Conservation (phyloP, 2,329 filamentous ascomycete genomes). For the Talaromyces sp. region DNA sequence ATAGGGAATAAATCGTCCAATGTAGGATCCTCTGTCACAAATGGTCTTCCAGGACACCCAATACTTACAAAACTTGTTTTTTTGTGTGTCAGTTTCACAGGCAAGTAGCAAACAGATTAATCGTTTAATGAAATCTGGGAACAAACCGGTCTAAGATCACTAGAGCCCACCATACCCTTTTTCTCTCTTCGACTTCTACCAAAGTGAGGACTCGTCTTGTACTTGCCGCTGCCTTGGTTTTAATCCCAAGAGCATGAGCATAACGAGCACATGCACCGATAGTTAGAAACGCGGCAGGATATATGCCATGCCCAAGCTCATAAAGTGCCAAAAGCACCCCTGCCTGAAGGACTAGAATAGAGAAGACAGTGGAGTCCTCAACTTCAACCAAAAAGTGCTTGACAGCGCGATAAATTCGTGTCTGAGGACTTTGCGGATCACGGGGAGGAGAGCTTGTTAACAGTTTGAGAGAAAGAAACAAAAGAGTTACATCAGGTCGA, state of each 20-base stretch:
- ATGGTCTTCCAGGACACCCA: slow-evolving; percentile 16
- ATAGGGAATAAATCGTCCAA: slow-evolving; percentile 17
- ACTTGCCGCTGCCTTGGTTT: neutral
- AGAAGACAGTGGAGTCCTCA: neutral
- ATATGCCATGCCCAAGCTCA: slow-evolving; percentile 8
- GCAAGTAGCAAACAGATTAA: too few species aligned
- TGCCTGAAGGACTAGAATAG: slow-evolving; percentile 3
- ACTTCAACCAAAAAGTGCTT: slow-evolving; percentile 12
- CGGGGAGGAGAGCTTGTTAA: slow-evolving; percentile 4
- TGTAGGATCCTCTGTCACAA: slow-evolving; percentile 17
- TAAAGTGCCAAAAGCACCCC: slow-evolving; percentile 4
- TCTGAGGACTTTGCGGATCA: slow-evolving; percentile 11
- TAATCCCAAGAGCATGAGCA: slow-evolving; percentile 7
- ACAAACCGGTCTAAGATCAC: slow-evolving; percentile 19
- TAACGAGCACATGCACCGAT: slow-evolving; percentile 9
- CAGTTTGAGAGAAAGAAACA: slow-evolving; percentile 15
- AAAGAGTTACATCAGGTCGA: slow-evolving; percentile 11
- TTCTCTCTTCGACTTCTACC: slow-evolving; percentile 21
- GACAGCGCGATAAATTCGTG: slow-evolving; percentile 12
- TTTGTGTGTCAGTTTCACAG: too few species aligned
- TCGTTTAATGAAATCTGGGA: neutral
- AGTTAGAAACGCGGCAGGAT: slow-evolving; percentile 4
- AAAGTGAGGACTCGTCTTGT: slow-evolving; percentile 12
- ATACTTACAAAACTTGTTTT: slow-evolving; percentile 14
- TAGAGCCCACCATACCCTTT: slow-evolving; percentile 24